Conservation (phyloP, 345 rosid genomes). For the Salix brachista region DNA sequence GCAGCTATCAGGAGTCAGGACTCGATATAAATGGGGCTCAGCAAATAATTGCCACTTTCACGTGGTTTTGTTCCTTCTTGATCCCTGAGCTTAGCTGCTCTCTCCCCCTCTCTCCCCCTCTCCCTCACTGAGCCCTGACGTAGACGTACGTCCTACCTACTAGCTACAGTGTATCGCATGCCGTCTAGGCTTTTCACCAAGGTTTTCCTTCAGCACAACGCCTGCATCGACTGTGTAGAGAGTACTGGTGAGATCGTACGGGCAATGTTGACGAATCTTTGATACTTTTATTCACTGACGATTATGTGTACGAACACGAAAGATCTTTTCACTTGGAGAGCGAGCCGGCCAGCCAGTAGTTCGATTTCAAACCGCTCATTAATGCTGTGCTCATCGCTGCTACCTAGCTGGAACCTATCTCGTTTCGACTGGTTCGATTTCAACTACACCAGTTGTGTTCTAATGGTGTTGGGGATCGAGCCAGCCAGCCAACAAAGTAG, state of each 20-base stretch:
- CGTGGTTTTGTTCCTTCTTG: constrained; percentile 7
- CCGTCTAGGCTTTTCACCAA: not conserved
- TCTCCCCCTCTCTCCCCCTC: not conserved
- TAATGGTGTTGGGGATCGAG: not conserved
- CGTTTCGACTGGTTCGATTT: not conserved
- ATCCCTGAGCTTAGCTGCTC: not conserved
- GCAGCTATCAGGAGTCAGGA: too few relatives aligned
- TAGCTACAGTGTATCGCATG: not conserved
- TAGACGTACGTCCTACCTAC: not conserved
- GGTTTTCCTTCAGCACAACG: not conserved
- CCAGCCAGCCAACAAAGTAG: too few relatives aligned
- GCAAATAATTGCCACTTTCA: constrained; percentile 4
- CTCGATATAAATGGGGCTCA: not conserved
- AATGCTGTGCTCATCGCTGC: not conserved
- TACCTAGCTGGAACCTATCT: not conserved
- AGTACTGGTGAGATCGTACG: not conserved
- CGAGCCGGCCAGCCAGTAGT: too few relatives aligned
- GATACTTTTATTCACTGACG: not conserved
- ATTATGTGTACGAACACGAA: not conserved
- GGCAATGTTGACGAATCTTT: not conserved
- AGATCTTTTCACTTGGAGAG: not conserved
- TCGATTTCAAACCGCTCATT: too few relatives aligned
- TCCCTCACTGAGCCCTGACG: not conserved
- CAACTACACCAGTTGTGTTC: too few relatives aligned
- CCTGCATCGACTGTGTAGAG: not conserved